phyloP scores from a whole-genome alignment of 2,329 filamentous ascomycete genomes.

The Fusarium nisikadoi region DNA sequence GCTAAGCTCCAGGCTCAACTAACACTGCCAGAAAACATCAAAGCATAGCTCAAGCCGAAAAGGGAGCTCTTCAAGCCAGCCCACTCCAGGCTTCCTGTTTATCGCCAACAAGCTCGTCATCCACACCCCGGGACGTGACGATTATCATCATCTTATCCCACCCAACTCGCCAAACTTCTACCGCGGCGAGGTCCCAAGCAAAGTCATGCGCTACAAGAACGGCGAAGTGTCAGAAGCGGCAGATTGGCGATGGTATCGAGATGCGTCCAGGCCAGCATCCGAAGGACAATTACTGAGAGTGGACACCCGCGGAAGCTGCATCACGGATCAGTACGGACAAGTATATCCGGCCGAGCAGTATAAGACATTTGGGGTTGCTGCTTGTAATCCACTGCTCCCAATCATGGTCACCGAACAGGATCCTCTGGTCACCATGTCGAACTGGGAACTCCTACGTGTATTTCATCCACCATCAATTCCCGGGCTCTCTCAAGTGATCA shows the following conservation, averaged over 20 bases:
- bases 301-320: neutral
- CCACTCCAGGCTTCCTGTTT: slow-evolving; percentile 51
- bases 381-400: slow-evolving; percentile 52
- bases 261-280: neutral
- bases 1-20: neutral
- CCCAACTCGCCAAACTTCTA: slow-evolving; percentile 42
- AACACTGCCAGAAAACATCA: slow-evolving; percentile 17
- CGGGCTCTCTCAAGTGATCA: slow-evolving; percentile 47
- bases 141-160: slow-evolving; percentile 46
- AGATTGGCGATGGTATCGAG: slow-evolving; percentile 39
- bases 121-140: slow-evolving; percentile 6
- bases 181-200: slow-evolving; percentile 42
- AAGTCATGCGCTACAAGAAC: slow-evolving; percentile 51
- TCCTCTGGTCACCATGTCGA: slow-evolving; percentile 10
- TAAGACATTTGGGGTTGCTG: slow-evolving; percentile 47
- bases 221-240: slow-evolving; percentile 44
- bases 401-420: slow-evolving; percentile 46
- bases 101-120: slow-evolving; percentile 51
- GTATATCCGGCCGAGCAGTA: slow-evolving; percentile 21
- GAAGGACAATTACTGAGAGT: slow-evolving; percentile 1
- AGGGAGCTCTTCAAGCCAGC: slow-evolving; percentile 9
- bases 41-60: slow-evolving; percentile 16
- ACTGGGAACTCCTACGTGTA: slow-evolving; percentile 49
- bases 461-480: slow-evolving; percentile 16
- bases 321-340: neutral